Evolutionary conservation across 1,284 basidiomycete species (phyloP), one percentile per base, ranked within the genome.

Genomic region (Pseudozyma thailandica): DNA sequence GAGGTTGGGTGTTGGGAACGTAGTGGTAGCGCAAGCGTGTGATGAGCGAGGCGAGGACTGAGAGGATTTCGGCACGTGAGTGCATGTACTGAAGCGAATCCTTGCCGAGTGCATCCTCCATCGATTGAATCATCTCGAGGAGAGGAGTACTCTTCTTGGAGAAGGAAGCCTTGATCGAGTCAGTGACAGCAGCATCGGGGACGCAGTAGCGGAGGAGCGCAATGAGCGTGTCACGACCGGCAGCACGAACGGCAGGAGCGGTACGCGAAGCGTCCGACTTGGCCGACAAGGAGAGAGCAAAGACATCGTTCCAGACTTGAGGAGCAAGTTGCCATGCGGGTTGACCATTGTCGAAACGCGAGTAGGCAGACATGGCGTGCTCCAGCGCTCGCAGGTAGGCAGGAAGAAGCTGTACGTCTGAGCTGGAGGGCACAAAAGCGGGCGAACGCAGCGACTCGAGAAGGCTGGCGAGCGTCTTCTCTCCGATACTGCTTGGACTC

Each of bases 1-100:
- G 51, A 18, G 90, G 41, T 38, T 85, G 30, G 9, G 58, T 60
- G 38, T 55, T 58, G 63, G 57, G 53, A 16, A 62, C 58, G 49
- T 61, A 59, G 50, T 70, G 61, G 50, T 80, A 74, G 13, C 81
- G 74, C 46, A 82, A 54, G 1, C 78, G 72, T 4, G 58, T 41
- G 42, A 81, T 61, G 41, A 80, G 52, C 25, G 77, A 75, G 25
- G 72, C 69, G n/a, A 82, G 71, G 12, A 79, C 60, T 4, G 64
- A 62, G 20, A 82, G 73, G 8, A 81, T 55, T 41, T 81, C 79
- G 23, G 76, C 63, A 12, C 78, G 65, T 23, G 77, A 56, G 42
- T 80, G 77, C 38, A 69, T 63, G 63, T 70, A 81, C 26, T 74
- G 77, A 1, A 82, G 63, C 31, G 79, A 78, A 21, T 79, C 76